Base-by-base conservation (phyloP, 2,329 filamentous ascomycete species). In the Myriosclerotinia scirpicola region DNA sequence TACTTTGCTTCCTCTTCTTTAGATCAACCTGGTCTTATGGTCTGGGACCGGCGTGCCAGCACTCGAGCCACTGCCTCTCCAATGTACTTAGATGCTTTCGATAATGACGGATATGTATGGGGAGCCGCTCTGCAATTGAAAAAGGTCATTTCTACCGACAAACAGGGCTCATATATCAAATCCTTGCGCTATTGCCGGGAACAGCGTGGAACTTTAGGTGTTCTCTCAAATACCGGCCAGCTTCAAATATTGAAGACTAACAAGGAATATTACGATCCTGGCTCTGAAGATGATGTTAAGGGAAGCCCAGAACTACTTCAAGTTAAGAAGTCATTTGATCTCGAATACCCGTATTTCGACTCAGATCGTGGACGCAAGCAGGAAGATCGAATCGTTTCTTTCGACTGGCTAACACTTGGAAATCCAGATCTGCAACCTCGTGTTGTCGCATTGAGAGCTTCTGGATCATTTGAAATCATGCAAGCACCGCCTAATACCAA, bases 1-100 rank as follows among this genome's bases (percentile, higher is more conserved):
- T 94, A 93, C 77, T 94, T 95, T 78, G 88, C 91, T 1, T 93
- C 91, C 1, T 92, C 90, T 17, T 89, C 89, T 3, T 80, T 91
- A 15, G 90, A 91, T 67, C 88, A 91, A 60, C 89, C 91, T 0
- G 87, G 87, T 9, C 83, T 94, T 62, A 88, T 90, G 76, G 83
- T 94, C 42, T 94, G 91, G 91, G 91, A 94, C 75, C 86, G 89
- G 36, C 87, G 91, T 54, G 84, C 84, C n/a, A 82, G 81, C 15
- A 80, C 80, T 26, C 82, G 84, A 14, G 78, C 81, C 1, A 77
- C 82, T 14, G 83, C 84, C 11, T 87, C 85, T 14, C 77, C 81
- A 15, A 77, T 79, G 17, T 90, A 89, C 70, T 72, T 82, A 17
- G 81, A 86, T 38, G 84, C 86, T 3, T 78, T 87, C 5, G 86